Evolutionary conservation across 176 grass and related monocot species (phyloP).

Genomic region (Rhynchospora pubera): DNA sequence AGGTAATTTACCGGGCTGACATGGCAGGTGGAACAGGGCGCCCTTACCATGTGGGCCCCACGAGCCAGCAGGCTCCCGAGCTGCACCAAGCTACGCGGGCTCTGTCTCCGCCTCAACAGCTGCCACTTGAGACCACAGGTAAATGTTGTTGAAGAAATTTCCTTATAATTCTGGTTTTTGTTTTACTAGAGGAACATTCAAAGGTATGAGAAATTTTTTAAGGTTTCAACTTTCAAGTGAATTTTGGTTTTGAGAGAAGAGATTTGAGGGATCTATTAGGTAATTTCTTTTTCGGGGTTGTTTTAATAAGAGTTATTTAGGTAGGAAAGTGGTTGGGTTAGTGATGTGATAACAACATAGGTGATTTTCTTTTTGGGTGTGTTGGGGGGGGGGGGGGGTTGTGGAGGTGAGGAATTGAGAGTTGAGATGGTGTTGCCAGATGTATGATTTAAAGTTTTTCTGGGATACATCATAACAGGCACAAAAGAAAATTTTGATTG

Average conservation of each 20-base stretch:
- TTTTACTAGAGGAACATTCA: not conserved
- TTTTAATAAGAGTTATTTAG: not conserved
- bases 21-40: conserved; percentile 31
- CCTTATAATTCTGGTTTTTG: not conserved
- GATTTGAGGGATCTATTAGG: not conserved
- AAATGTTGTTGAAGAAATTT: not conserved
- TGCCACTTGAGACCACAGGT: conserved; percentile 23
- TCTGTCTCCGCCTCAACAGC: conserved; percentile 33
- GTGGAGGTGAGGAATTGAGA: not conserved
- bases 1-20: conserved; percentile 7
- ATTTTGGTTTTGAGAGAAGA: not conserved
- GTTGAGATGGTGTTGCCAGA: not conserved
- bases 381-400: not conserved
- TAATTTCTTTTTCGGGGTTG: not conserved
- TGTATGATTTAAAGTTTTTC: not conserved
- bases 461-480: not conserved
- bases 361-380: not conserved
- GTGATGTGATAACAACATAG: not conserved
- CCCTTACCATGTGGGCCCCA: conserved; percentile 6
- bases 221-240: not conserved
- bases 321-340: not conserved
- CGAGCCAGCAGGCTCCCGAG: conserved; percentile 66
- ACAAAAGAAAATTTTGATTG: not conserved
- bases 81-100: conserved; percentile 94
- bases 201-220: not conserved